Evolutionary conservation across 1,139 yeast species (phyloP).

Genomic region (Petasospora fabianii): DNA sequence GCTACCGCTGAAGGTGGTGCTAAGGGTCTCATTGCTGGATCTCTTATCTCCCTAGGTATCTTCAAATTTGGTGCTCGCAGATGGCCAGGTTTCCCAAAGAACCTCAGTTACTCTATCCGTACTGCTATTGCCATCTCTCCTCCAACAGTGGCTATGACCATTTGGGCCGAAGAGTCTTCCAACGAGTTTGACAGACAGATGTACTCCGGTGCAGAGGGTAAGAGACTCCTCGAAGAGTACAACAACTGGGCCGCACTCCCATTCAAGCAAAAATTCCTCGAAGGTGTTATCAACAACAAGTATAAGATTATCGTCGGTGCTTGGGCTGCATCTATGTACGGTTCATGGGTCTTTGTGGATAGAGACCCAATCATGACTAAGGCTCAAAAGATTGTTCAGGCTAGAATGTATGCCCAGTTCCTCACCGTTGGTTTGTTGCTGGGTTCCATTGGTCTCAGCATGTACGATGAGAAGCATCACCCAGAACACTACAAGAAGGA

Average conservation of each 20-base stretch:
- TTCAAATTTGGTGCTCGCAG: conserved; percentile 40
- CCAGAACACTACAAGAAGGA: conserved; percentile 38
- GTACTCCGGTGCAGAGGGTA: conserved; percentile 39
- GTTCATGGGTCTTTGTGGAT: conserved; percentile 76
- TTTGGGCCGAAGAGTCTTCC: conserved; percentile 59
- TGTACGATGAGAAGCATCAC: conserved; percentile 55
- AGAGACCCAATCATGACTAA: conserved; percentile 73
- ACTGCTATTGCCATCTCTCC: conserved; percentile 59
- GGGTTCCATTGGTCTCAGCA: conserved; percentile 58
- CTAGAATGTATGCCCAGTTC: conserved; percentile 93
- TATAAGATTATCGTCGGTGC: conserved; percentile 72
- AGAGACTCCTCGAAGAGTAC: conserved; percentile 43
- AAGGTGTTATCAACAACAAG: conserved; percentile 52
- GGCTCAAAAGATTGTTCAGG: conserved; percentile 86
- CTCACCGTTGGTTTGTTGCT: conserved; percentile 62
- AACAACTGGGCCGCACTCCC: conserved; percentile 50
- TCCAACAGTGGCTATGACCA: conserved; percentile 52
- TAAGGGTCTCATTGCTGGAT: conserved; percentile 59
- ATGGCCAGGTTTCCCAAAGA: conserved; percentile 39
- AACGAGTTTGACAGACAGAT: conserved; percentile 47
- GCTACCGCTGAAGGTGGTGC: conserved; percentile 57
- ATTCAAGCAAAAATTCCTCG: conserved; percentile 41
- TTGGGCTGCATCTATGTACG: conserved; percentile 86
- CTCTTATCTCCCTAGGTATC: conserved; percentile 47
- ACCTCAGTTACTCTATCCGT: conserved; percentile 47